A percentile compares a stretch with the other conserved stretches of the same genome.
phyloP scores from a whole-genome alignment of 768 basidiomycete species.

The Sutorius australiensis region DNA sequence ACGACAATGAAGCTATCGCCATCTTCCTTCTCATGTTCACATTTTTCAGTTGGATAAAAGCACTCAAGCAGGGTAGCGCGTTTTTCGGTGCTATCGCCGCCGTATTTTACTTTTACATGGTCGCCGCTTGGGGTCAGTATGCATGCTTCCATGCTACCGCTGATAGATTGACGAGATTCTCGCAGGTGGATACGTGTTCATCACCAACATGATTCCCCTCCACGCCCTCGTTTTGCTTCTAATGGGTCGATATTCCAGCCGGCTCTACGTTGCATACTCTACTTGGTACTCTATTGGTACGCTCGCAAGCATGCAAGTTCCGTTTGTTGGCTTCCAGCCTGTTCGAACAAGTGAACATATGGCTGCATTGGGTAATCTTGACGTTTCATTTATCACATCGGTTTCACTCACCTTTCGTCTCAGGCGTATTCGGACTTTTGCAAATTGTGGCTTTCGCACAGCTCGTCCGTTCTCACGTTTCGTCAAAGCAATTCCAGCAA shows the following conservation, averaged over 20 bases:
- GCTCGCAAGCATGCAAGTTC: constrained; percentile 97
- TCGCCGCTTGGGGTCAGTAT: constrained; percentile 94
- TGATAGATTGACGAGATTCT: constrained; percentile 6
- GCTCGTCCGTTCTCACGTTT: constrained; percentile 83
- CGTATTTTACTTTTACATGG: constrained; percentile 99
- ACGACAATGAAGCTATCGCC: constrained; percentile 99
- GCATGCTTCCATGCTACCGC: background rate
- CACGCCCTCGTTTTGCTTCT: constrained; percentile 92
- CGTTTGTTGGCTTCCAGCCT: constrained; percentile 99
- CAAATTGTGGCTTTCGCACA: constrained; percentile 95
- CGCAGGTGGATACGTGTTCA: constrained; percentile 94
- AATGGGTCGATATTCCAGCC: constrained; percentile 92
- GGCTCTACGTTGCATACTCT: constrained; percentile 92
- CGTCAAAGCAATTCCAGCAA: constrained; percentile 87
- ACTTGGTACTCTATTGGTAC: constrained; percentile 99
- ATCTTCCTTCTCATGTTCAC: constrained; percentile 99
- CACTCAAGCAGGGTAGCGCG: constrained; percentile 90
- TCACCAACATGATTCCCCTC: constrained; percentile 99
- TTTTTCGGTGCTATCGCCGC: constrained; percentile 88
- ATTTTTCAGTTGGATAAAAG: constrained; percentile 96
- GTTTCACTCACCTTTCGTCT: constrained; percentile 8
- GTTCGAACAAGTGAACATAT: constrained; percentile 97
- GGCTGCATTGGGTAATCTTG: constrained; percentile 79
- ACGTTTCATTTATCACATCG: background rate
- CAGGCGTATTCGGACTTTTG: constrained; percentile 92